Base-by-base conservation (phyloP, 2,329 filamentous ascomycete genomes). In the Helotiales sp. region DNA sequence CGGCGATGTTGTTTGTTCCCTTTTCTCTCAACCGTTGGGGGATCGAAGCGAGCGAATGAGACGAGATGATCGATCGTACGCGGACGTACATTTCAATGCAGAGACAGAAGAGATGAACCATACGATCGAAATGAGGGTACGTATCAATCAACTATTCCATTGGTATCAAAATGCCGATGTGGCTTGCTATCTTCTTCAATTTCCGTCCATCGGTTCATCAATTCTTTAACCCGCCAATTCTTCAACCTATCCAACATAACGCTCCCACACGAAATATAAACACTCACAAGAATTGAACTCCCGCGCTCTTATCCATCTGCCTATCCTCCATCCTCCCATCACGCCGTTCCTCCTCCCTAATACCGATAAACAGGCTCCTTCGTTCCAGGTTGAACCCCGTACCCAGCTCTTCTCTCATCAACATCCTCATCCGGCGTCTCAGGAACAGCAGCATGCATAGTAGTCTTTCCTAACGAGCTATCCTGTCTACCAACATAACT, bases 301-400 rank as follows among this genome's bases (percentile, higher is more conserved):
- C 37, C 6, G 6, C 20, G 7, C 52, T 20, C 11, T 8, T 3
- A 22, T 28, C 34, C 20, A 7, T 8, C 55, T 13, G 10, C 24
- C 66, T 66, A 75, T 20, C 40, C 17, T 6, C 13, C 40, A 7
- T 20, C 4, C 17, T n/a, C 17, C 40, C 17, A n/a, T 20, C 6
- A 20, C 17, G 20, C 20, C n/a, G 7, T 20, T 45, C 40, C 17
- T 6, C 6, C n/a, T n/a, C 13, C 30, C 68, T 68, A 75, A 62
- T 75, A 75, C 43, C 73, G 57, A 67, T 75, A 76, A 20, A 75
- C 69, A 24, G 74, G 75, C 8, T 71, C 68, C 54, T 74, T 74
- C 6, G 47, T 45, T 6, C 62, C 64, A 32, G 69, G 17, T 45
- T 66, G 50, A 7, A 60, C 61, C 3, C 69, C 70, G 68, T 71